A percentile compares a stretch with the other conserved stretches of the same genome.
Evolutionary conservation across 805 yeast species (phyloP).

Genomic region (Yarrowia keelungensis): DNA sequence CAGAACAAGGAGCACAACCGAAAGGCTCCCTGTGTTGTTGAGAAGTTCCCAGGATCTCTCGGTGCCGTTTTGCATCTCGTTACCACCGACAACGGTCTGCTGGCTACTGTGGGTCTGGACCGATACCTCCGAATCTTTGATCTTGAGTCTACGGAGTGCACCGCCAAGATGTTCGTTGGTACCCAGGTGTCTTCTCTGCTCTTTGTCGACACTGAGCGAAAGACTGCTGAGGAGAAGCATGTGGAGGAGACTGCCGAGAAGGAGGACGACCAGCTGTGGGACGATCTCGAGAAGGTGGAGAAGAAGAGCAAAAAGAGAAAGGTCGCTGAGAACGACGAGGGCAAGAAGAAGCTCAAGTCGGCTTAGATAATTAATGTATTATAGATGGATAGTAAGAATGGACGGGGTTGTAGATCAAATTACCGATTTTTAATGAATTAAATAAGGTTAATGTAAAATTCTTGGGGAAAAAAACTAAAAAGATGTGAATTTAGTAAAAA

Average conservation of each 20-base stretch:
- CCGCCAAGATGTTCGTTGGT: conserved; percentile 78
- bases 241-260: conserved; percentile 43
- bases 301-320: conserved; percentile 31
- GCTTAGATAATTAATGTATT: conserved; percentile 20
- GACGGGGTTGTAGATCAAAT: no score
- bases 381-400: not conserved
- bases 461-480: not conserved
- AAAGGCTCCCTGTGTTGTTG: conserved; percentile 50
- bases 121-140: conserved; percentile 83
- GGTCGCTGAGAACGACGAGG: conserved; percentile 12
- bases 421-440: no score
- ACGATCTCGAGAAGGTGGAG: conserved; percentile 46
- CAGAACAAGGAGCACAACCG: conserved; percentile 28
- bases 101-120: conserved; percentile 86
- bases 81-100: conserved; percentile 50
- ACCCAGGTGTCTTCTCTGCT: conserved; percentile 66
- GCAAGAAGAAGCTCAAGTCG: conserved; percentile 21
- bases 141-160: conserved; percentile 60
- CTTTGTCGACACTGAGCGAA: conserved; percentile 58
- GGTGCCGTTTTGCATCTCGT: conserved; percentile 66
- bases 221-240: conserved; percentile 46
- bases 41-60: conserved; percentile 78
- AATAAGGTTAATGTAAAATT: no score
- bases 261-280: conserved; percentile 54
- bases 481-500: not conserved